Percentiles rank a stretch among this genome's conserved stretches.
Evolutionary conservation across 1,284 basidiomycete genomes (phyloP).

Genomic region (Pterulicium gracile): DNA sequence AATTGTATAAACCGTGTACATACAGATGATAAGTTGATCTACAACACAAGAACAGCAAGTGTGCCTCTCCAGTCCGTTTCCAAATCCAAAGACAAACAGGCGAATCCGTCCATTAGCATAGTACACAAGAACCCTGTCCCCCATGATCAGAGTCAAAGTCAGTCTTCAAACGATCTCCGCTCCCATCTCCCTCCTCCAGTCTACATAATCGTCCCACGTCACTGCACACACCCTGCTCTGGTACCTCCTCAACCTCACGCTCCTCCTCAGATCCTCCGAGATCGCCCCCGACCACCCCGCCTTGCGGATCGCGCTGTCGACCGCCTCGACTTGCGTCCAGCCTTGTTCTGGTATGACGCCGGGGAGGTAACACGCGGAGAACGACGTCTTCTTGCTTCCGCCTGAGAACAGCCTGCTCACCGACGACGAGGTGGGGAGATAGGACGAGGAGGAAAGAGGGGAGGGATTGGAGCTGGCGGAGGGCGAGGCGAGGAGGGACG

Average conservation of each 20-base stretch:
- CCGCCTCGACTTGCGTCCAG: constrained; percentile 83
- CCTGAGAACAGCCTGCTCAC: neutral
- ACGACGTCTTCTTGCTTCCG: constrained; percentile 33
- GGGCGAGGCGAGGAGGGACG: constrained; percentile 39
- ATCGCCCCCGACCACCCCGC: constrained; percentile 82
- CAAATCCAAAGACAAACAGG: too few relatives aligned
- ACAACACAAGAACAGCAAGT: too few relatives aligned
- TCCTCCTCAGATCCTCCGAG: constrained; percentile 72
- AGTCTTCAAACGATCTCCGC: too few relatives aligned
- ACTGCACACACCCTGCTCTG: constrained; percentile 70
- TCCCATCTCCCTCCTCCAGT: constrained; percentile 45
- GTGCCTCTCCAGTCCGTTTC: too few relatives aligned
- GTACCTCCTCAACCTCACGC: constrained; percentile 75
- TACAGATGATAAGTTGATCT: too few relatives aligned
- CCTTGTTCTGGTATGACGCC: constrained; percentile 89
- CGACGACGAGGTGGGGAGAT: constrained; percentile 33
- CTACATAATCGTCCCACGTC: constrained; percentile 68
- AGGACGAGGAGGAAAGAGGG: constrained; percentile 53
- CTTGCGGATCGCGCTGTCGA: constrained; percentile 88
- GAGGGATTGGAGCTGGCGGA: constrained; percentile 50
- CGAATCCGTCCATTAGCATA: too few relatives aligned
- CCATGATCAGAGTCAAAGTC: too few relatives aligned
- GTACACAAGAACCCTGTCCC: too few relatives aligned
- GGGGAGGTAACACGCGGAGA: constrained; percentile 91
- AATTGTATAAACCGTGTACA: too few relatives aligned